Conservation (phyloP, 192 early-diverging fungal genomes). For the Lunasporangiospora selenospora region DNA sequence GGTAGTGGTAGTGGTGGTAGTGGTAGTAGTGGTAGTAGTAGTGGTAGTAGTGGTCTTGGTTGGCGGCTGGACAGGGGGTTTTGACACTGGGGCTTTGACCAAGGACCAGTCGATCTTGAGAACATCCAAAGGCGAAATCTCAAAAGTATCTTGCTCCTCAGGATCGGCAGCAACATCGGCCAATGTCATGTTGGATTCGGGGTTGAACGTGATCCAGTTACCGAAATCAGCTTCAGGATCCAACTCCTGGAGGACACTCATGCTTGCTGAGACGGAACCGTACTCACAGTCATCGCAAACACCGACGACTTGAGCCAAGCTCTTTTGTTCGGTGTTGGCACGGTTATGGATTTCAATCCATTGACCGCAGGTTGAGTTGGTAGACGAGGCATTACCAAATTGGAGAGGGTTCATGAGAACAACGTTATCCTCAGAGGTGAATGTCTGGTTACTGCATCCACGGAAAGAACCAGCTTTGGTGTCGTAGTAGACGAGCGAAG, state of each 20-base stretch:
- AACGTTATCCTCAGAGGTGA: slow-evolving; percentile 25
- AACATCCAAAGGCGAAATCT: slow-evolving; percentile 24
- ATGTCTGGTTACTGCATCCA: slow-evolving; percentile 35
- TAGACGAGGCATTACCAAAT: slow-evolving; percentile 17
- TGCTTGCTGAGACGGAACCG: slow-evolving; percentile 18
- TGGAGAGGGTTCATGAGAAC: slow-evolving; percentile 43
- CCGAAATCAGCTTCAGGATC: slow-evolving; percentile 14
- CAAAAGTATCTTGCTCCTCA: background rate
- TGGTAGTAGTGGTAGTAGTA: background rate
- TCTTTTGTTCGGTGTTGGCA: slow-evolving; percentile 25
- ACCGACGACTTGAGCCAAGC: slow-evolving; percentile 25
- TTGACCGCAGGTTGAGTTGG: slow-evolving; percentile 38
- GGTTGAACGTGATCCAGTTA: slow-evolving; percentile 15
- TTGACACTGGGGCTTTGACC: slow-evolving; percentile 4
- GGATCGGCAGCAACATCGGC: background rate
- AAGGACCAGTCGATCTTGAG: slow-evolving; percentile 31
- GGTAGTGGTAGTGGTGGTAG: background rate
- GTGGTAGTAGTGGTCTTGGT: too few species aligned
- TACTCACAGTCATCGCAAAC: slow-evolving; percentile 33
- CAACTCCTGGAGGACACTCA: slow-evolving; percentile 17
- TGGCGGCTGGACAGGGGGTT: too few species aligned
- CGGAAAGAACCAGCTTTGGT: slow-evolving; percentile 14
- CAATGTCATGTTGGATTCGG: slow-evolving; percentile 10
- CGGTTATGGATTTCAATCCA: slow-evolving; percentile 41
- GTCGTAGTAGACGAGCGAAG: slow-evolving; percentile 38